Evolutionary conservation across 2,329 filamentous ascomycete genomes (phyloP), one percentile per base, ranked within the genome.

Genomic region (Botrytis squamosa): DNA sequence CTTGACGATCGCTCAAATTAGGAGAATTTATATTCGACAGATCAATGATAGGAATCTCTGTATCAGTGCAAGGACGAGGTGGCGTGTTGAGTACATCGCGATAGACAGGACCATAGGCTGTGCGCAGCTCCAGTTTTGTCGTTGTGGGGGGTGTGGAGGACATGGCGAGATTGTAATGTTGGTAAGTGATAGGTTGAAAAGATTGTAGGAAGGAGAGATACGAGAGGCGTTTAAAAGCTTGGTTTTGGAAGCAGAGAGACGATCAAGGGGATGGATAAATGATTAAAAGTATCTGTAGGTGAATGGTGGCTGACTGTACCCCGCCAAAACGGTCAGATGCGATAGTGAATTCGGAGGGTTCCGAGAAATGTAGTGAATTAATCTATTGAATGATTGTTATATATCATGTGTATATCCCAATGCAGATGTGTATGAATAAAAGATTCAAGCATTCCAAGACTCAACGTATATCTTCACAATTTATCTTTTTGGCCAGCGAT

Each of bases 1-100:
- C 76, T 40, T 82, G 81, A 0, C 84, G 81, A 6, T 82, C 81
- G 16, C 81, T 77, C 0, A 83, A 65, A n/a, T 81, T 78, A 4
- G 80, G 76, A 38, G 84, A 82, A 38, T 82, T 79, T 9, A 84
- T 81, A 3, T 76, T 75, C 1, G 81, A 77, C 9, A 87, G 78
- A 70, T 86, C 85, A 66, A 86, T 84, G 44, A 86, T 77, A 0
- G 85, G 85, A 18, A 86, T 86, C 73, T 86, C 85, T 29, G 80
- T 82, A 4, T 80, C 75, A 6, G 81, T 82, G 52, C 83, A 83
- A 42, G 81, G 80, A 36, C 84, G 80, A 5, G 84, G 83, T 12
- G 83, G 81, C 1, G 81, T 81, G 38, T 80, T 83, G 25, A 83
- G 82, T 3, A 86, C 80, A 73, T 83, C 80, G 36, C 85, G 83